Percentiles rank a stretch among this genome's conserved stretches.
These are phyloP conservation scores for Filosporella fistucella DNA, from an alignment of 495 filamentous ascomycete genomes.

Conservation along the genomic window DNA sequence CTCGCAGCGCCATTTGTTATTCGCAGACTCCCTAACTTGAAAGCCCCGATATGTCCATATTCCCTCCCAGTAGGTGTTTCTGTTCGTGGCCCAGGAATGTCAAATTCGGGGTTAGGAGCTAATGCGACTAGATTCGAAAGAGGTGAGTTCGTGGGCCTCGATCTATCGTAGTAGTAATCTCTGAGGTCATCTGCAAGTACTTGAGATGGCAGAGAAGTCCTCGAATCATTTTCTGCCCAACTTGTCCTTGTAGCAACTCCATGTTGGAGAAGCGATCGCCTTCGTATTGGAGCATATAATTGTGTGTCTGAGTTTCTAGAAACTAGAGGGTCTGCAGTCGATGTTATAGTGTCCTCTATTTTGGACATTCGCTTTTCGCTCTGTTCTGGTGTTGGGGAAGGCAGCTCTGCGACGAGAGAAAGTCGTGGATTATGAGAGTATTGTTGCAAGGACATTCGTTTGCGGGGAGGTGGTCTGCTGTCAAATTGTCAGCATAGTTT, in stretches of 20 bases:
- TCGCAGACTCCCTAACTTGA: constrained; percentile 52
- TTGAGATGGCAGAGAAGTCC: constrained; percentile 6
- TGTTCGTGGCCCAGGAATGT: constrained; percentile 10
- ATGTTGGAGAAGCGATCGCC: constrained; percentile 19
- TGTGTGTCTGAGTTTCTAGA: constrained; percentile 15
- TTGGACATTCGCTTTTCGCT: background rate
- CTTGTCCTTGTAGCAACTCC: constrained; percentile 22
- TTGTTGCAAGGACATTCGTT: constrained; percentile 16
- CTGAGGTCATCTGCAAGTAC: background rate
- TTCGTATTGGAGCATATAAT: constrained; percentile 18
- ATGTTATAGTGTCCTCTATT: background rate
- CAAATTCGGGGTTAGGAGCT: constrained; percentile 1
- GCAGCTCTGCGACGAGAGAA: constrained; percentile 18
- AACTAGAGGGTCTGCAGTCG: constrained; percentile 1
- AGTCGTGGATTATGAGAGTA: constrained; percentile 11
- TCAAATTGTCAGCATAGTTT: too few species aligned
- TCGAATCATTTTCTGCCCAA: constrained; percentile 10
- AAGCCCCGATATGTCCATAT: constrained; percentile 41
- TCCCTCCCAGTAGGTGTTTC: constrained; percentile 21
- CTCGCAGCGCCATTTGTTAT: constrained; percentile 54
- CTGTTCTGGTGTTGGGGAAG: constrained; percentile 1
- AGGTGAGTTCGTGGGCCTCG: constrained; percentile 1
- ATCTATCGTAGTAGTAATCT: constrained; percentile 5
- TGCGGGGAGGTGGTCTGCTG: constrained; percentile 5
- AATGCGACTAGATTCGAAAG: constrained; percentile 6